Conservation (phyloP, 164 flowering plant genomes). For the Annona squamosa region DNA sequence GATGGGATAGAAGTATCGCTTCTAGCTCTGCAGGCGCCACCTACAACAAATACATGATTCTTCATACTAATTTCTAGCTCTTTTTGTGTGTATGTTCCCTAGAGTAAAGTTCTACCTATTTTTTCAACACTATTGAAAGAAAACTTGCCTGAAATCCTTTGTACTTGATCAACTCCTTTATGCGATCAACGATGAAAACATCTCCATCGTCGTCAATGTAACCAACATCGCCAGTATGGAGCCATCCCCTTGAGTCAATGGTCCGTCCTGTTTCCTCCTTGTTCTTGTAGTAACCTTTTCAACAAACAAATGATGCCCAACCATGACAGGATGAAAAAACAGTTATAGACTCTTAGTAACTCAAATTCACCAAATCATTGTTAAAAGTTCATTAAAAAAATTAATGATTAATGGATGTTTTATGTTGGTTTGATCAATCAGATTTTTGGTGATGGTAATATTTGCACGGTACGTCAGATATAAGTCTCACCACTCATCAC, state of each 20-base stretch:
- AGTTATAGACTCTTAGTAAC: too few species aligned
- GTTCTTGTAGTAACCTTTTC: constrained; percentile 73
- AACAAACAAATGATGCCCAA: too few species aligned
- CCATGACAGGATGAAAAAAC: too few species aligned
- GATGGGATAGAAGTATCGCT: constrained; percentile 74
- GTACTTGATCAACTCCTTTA: constrained; percentile 92
- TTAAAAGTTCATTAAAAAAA: too few species aligned
- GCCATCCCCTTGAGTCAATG: constrained; percentile 78
- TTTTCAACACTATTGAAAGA: background rate
- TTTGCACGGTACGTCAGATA: background rate
- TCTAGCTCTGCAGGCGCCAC: constrained; percentile 99
- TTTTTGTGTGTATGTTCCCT: too few species aligned
- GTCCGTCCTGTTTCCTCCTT: constrained; percentile 67
- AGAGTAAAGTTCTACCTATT: too few species aligned
- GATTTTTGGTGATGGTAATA: background rate
- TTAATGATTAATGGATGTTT: background rate
- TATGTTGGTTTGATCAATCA: background rate
- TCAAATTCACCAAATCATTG: too few species aligned
- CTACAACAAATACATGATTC: constrained; percentile 24
- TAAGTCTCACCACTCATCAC: constrained; percentile 72
- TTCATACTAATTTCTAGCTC: background rate
- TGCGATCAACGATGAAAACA: constrained; percentile 85
- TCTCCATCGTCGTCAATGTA: constrained; percentile 94
- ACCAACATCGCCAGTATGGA: constrained; percentile 94
- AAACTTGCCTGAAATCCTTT: constrained; percentile 91